Conservation (phyloP, 2,329 filamentous ascomycete genomes). For the Colletotrichum echinochloae region DNA sequence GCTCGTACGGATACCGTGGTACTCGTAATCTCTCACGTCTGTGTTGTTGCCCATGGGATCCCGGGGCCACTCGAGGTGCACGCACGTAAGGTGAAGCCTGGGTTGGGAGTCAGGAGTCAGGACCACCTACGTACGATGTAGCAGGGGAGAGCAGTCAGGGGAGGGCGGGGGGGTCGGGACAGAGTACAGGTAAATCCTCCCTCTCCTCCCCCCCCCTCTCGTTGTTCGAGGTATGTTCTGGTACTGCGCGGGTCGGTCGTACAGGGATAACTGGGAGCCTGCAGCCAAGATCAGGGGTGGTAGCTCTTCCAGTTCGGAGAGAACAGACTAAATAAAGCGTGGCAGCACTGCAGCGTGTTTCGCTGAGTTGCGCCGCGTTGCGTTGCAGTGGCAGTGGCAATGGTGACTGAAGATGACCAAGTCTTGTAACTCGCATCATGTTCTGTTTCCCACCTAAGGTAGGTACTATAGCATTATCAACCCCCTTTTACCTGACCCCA, state of each 20-base stretch:
- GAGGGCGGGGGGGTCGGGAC: too few relatives aligned
- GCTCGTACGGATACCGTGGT: not conserved
- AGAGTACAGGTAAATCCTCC: not conserved
- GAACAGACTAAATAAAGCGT: not conserved
- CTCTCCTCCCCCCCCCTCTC: constrained; percentile 1
- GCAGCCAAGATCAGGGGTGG: not conserved
- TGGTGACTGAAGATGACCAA: not conserved
- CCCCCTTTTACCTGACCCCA: not conserved
- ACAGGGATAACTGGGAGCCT: constrained; percentile 2
- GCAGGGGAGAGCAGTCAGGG: not conserved
- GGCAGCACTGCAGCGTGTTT: not conserved
- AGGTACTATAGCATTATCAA: not conserved
- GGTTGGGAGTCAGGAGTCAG: not conserved
- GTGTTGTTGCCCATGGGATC: constrained; percentile 2
- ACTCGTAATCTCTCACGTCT: constrained; percentile 1
- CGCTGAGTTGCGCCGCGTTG: not conserved
- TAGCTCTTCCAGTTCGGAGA: not conserved
- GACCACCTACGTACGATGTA: too few relatives aligned
- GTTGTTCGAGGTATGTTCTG: too few relatives aligned
- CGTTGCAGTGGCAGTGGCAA: not conserved
- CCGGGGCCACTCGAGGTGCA: not conserved
- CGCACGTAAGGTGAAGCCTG: constrained; percentile 23
- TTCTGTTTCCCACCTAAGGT: constrained; percentile 1
- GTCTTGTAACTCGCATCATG: not conserved
- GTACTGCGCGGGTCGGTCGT: too few relatives aligned